Conservation (phyloP, 192 early-diverging fungal genomes). For the Spizellomyces sp. region DNA sequence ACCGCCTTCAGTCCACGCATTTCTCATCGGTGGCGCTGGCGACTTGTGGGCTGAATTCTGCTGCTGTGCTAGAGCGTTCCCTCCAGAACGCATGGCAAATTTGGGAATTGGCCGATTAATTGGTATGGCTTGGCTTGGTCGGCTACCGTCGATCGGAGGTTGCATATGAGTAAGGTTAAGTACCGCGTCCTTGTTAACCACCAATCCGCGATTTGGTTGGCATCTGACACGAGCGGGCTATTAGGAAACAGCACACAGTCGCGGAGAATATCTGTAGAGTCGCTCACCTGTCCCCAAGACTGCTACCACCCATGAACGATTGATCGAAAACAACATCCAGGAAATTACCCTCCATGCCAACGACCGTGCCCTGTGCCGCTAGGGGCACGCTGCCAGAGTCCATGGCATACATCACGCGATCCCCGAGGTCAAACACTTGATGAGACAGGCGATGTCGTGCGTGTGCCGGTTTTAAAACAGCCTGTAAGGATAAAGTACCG, state of each 20-base stretch:
- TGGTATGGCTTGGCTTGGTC: constrained; percentile 15
- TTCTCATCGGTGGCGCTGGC: neutral
- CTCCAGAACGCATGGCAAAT: constrained; percentile 28
- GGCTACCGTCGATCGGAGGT: constrained; percentile 34
- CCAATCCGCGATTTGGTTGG: constrained; percentile 60
- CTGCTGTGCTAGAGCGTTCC: constrained; percentile 11
- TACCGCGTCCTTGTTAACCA: constrained; percentile 61
- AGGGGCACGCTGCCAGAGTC: constrained; percentile 77
- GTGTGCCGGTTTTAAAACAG: constrained; percentile 80
- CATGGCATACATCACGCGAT: constrained; percentile 78
- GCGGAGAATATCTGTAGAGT: too few species aligned
- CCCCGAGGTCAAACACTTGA: constrained; percentile 84
- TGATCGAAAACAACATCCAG: constrained; percentile 90
- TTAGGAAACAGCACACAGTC: constrained; percentile 2
- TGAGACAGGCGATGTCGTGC: constrained; percentile 67
- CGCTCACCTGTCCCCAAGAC: constrained; percentile 63
- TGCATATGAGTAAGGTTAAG: constrained; percentile 75
- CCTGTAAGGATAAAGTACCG: constrained; percentile 26
- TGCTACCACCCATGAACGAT: constrained; percentile 76
- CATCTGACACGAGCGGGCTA: neutral
- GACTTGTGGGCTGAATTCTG: neutral
- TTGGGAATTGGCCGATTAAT: constrained; percentile 18
- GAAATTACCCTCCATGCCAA: constrained; percentile 72
- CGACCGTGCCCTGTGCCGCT: constrained; percentile 80
- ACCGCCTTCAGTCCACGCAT: neutral